Conservation (phyloP, 345 rosid genomes). For the Carallia brachiata region DNA sequence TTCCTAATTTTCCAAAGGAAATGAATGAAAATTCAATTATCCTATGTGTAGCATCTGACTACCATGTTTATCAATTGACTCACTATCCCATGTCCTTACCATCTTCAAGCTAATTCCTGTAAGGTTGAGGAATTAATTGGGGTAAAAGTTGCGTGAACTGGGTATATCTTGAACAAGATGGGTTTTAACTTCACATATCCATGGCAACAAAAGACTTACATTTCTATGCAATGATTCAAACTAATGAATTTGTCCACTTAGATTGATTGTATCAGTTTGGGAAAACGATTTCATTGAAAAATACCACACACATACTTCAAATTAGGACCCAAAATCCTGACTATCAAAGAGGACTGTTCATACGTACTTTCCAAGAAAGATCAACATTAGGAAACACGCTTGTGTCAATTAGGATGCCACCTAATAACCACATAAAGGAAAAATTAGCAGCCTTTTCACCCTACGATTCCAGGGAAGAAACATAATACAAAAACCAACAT, state of each 20-base stretch:
- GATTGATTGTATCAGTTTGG: no score
- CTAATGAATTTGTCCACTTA: no score
- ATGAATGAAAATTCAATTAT: no score
- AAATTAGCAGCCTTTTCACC: constrained; percentile 20
- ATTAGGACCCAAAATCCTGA: constrained; percentile 9
- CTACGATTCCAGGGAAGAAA: constrained; percentile 9
- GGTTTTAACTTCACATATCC: not conserved
- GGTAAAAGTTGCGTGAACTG: no score
- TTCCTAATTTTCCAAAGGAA: no score
- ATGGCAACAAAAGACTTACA: no score
- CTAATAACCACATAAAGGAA: constrained; percentile 36
- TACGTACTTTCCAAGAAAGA: constrained; percentile 85
- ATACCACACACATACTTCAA: not conserved
- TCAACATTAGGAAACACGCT: constrained; percentile 78
- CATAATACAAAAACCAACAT: not conserved
- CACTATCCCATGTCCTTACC: no score
- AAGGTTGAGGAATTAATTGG: not conserved
- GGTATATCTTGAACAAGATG: not conserved
- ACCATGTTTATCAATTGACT: no score
- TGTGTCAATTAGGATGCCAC: constrained; percentile 56
- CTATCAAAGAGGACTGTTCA: not conserved
- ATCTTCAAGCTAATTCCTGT: no score
- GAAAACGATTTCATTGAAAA: not conserved
- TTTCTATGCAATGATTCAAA: no score
- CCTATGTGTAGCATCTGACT: no score